phyloP scores from a whole-genome alignment of 257 asterid genomes.

The Cinchona pubescens region DNA sequence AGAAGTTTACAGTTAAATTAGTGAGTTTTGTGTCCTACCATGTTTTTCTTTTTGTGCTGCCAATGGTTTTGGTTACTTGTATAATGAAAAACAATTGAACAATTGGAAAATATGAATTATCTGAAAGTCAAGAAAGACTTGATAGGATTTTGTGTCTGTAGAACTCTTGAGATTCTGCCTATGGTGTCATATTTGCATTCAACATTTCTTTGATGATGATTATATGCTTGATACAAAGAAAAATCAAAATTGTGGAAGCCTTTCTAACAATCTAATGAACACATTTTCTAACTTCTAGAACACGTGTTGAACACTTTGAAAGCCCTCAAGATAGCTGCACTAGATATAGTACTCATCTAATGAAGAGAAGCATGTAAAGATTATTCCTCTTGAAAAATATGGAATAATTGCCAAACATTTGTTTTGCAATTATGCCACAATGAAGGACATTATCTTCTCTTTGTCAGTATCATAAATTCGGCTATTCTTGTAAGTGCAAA shows the following conservation, averaged over 20 bases:
- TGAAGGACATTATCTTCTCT: not conserved
- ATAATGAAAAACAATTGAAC: too few species aligned
- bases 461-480: not conserved
- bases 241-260: not conserved
- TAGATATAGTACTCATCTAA: not conserved
- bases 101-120: too few species aligned
- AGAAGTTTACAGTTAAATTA: not conserved
- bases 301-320: not conserved
- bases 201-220: not conserved
- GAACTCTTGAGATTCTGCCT: not conserved
- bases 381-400: not conserved
- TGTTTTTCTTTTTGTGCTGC: too few species aligned
- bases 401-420: not conserved
- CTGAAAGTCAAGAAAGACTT: not conserved
- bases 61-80: too few species aligned
- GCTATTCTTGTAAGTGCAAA: too few species aligned
- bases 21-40: not conserved
- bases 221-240: too few species aligned
- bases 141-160: not conserved
- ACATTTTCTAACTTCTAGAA: not conserved
- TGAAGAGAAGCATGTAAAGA: not conserved
- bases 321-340: not conserved
- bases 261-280: not conserved
- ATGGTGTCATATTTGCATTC: too few species aligned
- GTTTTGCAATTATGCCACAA: not conserved